phyloP scores from a whole-genome alignment of 208 protist species.

The Lotmaria passim region DNA sequence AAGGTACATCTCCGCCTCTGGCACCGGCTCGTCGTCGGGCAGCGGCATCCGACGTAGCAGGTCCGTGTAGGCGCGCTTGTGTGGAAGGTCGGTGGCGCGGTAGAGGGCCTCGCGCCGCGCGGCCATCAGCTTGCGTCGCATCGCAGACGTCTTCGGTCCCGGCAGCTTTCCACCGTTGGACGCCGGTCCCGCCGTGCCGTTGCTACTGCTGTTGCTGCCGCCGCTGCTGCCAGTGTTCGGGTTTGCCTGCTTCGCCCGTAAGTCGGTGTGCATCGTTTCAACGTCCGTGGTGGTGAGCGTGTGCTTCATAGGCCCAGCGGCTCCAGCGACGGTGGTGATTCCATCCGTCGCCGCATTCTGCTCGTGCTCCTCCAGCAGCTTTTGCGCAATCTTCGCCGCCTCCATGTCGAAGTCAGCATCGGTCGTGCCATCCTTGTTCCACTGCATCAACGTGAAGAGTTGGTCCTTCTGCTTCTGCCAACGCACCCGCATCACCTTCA shows the following conservation, averaged over 20 bases:
- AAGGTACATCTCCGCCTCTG: conserved; percentile 69
- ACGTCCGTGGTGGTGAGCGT: neutral
- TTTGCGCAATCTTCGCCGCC: conserved; percentile 8
- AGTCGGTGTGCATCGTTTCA: neutral
- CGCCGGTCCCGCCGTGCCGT: neutral
- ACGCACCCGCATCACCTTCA: conserved; percentile 32
- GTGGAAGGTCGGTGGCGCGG: conserved; percentile 41
- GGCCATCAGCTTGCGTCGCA: conserved; percentile 56
- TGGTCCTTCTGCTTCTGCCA: conserved; percentile 34
- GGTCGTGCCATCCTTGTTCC: conserved; percentile 25
- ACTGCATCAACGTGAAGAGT: conserved; percentile 30
- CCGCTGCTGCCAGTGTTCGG: neutral
- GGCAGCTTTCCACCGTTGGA: neutral
- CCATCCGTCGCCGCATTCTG: neutral
- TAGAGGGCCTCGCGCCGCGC: conserved; percentile 44
- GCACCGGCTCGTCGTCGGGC: conserved; percentile 70
- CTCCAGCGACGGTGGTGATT: too few relatives aligned
- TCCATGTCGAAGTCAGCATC: conserved; percentile 19
- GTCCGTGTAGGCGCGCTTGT: conserved; percentile 63
- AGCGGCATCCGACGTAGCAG: conserved; percentile 47
- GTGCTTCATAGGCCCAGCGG: neutral
- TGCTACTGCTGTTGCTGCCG: neutral
- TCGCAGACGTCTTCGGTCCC: conserved; percentile 28
- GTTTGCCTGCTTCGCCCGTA: neutral
- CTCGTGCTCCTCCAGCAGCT: conserved; percentile 19